Percentiles rank a stretch among this genome's conserved stretches.
Conservation (phyloP, 345 rosid species). For the Pugionium cornutum region DNA sequence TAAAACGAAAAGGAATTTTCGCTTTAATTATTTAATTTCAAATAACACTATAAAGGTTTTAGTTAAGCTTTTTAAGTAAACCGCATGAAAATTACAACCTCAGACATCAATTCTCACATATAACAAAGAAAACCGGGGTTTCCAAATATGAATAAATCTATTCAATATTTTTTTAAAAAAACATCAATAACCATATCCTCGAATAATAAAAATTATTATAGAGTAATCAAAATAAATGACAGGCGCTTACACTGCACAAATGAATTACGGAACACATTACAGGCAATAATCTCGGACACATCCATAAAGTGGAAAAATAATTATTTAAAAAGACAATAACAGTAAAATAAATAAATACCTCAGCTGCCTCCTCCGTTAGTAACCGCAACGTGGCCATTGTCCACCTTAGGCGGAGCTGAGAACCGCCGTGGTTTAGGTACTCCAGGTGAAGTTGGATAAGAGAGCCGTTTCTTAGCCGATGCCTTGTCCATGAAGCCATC, state of each 20-base stretch:
- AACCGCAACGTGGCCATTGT: conserved; percentile 44
- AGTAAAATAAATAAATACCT: conserved; percentile 11
- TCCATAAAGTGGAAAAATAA: conserved; percentile 26
- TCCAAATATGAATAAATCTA: background rate
- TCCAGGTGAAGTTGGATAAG: conserved; percentile 79
- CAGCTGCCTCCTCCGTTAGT: conserved; percentile 49
- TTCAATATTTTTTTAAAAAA: background rate
- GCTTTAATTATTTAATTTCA: too few relatives aligned
- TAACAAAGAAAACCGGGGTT: background rate
- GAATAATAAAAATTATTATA: conserved; percentile 18
- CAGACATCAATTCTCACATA: background rate
- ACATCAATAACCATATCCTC: conserved; percentile 17
- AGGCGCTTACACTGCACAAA: conserved; percentile 44
- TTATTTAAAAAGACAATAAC: background rate
- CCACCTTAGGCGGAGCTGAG: conserved; percentile 78
- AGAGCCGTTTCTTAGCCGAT: conserved; percentile 71
- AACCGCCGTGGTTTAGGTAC: conserved; percentile 58
- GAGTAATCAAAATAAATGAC: conserved; percentile 32
- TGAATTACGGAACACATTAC: conserved; percentile 33
- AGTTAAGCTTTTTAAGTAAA: background rate
- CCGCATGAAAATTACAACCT: conserved; percentile 3
- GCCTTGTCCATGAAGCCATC: conserved; percentile 62
- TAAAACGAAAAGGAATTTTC: too few relatives aligned
- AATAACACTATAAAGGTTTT: too few relatives aligned
- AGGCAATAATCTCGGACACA: conserved; percentile 31